Conservation (phyloP, 208 protist genomes). For the Acanthamoeba lugdunensis region DNA sequence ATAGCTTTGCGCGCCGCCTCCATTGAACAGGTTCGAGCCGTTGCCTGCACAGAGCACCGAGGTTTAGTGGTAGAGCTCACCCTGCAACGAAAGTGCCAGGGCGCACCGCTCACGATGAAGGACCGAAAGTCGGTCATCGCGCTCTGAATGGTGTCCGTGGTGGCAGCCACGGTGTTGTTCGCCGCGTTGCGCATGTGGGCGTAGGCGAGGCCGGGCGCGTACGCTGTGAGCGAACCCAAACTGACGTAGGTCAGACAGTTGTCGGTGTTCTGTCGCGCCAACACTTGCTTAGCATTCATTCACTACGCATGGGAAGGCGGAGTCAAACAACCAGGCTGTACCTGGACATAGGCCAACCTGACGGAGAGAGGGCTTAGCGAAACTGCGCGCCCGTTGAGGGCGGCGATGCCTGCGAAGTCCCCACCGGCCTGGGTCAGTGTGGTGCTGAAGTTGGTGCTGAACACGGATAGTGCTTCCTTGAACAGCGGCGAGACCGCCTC, state of each 20-base stretch:
- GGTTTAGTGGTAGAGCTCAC: too few relatives aligned
- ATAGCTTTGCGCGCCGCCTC: neutral
- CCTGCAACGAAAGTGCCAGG: too few relatives aligned
- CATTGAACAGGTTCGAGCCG: neutral
- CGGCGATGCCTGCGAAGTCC: neutral
- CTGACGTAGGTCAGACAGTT: slow-evolving; percentile 33
- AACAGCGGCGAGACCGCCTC: neutral
- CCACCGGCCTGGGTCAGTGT: neutral
- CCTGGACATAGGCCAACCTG: too few relatives aligned
- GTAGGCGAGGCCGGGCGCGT: neutral
- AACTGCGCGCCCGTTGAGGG: neutral
- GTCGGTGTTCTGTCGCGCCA: neutral
- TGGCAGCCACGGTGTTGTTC: neutral
- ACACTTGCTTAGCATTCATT: neutral
- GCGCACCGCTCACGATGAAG: too few relatives aligned
- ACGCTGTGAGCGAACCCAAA: neutral
- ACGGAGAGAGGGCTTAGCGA: too few relatives aligned
- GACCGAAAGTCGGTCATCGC: slow-evolving; percentile 3
- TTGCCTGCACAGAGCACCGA: neutral
- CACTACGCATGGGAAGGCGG: neutral
- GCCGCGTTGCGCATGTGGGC: neutral
- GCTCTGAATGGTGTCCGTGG: neutral
- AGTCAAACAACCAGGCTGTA: neutral
- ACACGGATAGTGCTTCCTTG: neutral
- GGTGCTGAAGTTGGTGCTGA: neutral